Percentiles rank a stretch among this genome's conserved stretches.
phyloP scores from a whole-genome alignment of 2,329 filamentous ascomycete species.

The Monilinia fructicola region DNA sequence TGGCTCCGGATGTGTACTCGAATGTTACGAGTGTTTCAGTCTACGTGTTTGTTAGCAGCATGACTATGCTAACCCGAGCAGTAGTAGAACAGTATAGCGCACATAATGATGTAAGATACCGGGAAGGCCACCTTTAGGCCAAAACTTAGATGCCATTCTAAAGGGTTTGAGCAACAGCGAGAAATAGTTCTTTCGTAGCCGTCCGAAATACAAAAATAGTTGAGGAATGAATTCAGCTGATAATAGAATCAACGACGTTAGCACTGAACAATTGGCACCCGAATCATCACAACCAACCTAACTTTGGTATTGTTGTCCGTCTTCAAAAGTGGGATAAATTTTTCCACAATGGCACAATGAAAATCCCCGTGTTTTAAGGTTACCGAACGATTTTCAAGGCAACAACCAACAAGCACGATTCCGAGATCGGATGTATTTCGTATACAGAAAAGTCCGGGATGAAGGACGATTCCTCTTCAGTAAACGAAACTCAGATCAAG shows the following conservation, averaged over 20 bases:
- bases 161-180: slow-evolving; percentile 39
- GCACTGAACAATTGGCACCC: background rate
- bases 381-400: background rate
- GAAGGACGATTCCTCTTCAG: background rate
- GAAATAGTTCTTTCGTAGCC: background rate
- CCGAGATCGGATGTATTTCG: background rate
- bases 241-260: too few species aligned
- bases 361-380: background rate
- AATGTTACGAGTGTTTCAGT: slow-evolving; percentile 44
- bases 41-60: slow-evolving; percentile 32
- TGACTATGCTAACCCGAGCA: background rate
- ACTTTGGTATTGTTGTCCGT: background rate
- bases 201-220: background rate
- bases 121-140: slow-evolving; percentile 40
- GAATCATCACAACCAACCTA: background rate
- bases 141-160: slow-evolving; percentile 45
- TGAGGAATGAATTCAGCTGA: background rate
- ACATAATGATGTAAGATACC: slow-evolving; percentile 42
- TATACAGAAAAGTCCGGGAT: background rate
- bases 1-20: slow-evolving; percentile 41
- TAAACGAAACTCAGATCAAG: slow-evolving; percentile 2
- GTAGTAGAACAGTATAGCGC: slow-evolving; percentile 21
- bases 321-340: slow-evolving; percentile 17
- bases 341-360: background rate
- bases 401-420: background rate